Evolutionary conservation across 2,329 filamentous ascomycete genomes (phyloP).

Genomic region (Botryotinia convoluta): DNA sequence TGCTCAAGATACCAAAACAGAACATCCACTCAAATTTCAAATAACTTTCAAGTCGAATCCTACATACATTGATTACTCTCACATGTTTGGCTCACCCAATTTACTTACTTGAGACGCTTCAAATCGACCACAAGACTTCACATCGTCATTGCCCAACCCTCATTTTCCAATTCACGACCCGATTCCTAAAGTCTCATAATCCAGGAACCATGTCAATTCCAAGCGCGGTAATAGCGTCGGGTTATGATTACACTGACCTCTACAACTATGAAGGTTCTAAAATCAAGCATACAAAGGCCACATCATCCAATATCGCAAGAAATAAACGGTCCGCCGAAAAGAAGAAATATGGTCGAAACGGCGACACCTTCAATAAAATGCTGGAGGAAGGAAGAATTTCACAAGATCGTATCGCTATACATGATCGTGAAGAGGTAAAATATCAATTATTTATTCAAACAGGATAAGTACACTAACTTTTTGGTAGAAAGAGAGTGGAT

Average conservation of each 20-base stretch:
- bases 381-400: too few relatives aligned
- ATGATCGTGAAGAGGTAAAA: neutral
- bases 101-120: neutral
- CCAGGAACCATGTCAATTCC: neutral
- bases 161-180: neutral
- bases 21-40: neutral
- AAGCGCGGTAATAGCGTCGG: rapidly evolving
- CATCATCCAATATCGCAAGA: rapidly evolving
- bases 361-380: too few relatives aligned
- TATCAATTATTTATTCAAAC: neutral
- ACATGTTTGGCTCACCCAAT: neutral
- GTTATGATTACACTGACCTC: rapidly evolving
- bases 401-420: rapidly evolving
- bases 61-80: neutral
- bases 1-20: neutral
- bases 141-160: neutral
- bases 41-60: neutral
- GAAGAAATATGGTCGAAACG: rapidly evolving
- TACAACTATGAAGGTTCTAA: rapidly evolving
- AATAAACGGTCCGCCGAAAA: neutral
- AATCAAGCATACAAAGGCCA: neutral
- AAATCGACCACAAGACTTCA: neutral
- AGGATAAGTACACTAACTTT: neutral
- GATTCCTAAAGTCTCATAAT: neutral
- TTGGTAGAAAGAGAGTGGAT: neutral